Conservation (phyloP, 2,329 filamentous ascomycete genomes). For the Aspergillus aculeatus region DNA sequence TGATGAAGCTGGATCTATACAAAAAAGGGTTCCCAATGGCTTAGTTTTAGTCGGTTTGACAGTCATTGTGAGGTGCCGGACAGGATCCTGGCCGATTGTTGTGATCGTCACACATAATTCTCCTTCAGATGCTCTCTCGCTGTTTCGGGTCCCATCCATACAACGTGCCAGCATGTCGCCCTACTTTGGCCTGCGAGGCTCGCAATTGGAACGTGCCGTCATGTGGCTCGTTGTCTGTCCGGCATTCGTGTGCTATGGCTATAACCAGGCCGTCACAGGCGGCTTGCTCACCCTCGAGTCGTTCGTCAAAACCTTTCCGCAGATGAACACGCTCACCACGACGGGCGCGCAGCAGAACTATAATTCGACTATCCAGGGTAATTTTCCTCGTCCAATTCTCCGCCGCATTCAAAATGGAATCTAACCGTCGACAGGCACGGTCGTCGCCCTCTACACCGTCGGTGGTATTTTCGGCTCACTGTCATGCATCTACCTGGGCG, state of each 20-base stretch:
- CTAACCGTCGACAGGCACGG: conserved; percentile 25
- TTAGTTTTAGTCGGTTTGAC: not conserved
- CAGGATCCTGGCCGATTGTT: not conserved
- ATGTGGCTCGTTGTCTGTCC: conserved; percentile 29
- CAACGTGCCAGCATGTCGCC: conserved; percentile 11
- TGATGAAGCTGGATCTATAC: not conserved
- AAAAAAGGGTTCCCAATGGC: no score
- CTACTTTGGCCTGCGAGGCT: conserved; percentile 27
- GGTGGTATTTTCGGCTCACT: conserved; percentile 49
- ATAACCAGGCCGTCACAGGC: conserved; percentile 53
- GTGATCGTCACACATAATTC: not conserved
- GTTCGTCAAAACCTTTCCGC: conserved; percentile 54
- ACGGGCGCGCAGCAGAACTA: conserved; percentile 33
- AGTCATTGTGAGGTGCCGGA: not conserved
- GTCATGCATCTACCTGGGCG: conserved; percentile 47
- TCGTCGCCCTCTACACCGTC: conserved; percentile 48
- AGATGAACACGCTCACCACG: conserved; percentile 49
- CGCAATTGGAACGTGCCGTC: conserved; percentile 21
- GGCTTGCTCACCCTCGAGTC: conserved; percentile 61
- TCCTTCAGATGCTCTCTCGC: not conserved
- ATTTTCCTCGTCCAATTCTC: not conserved
- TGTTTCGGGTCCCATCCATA: not conserved
- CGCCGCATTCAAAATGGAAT: not conserved
- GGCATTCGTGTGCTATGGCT: conserved; percentile 48
- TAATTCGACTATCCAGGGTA: conserved; percentile 48